Evolutionary conservation across 225 moss, liverwort and hornwort species (phyloP).

Genomic region (Neckera pumila): DNA sequence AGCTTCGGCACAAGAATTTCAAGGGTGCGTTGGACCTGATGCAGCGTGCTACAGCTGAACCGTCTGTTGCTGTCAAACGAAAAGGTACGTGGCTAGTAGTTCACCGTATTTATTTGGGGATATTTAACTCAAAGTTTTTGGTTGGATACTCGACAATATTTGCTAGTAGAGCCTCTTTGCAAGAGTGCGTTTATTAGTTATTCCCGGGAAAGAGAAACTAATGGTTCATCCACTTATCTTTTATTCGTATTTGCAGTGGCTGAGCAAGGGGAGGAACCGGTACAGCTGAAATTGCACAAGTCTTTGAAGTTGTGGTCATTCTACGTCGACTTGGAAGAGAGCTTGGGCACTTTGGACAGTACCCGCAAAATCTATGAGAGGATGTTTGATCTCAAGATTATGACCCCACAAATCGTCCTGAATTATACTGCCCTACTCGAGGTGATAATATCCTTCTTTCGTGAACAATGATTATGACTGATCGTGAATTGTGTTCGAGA

Average conservation of each 20-base stretch:
- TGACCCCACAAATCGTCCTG: conserved; percentile 86
- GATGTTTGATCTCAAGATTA: conserved; percentile 86
- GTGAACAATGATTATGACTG: not conserved
- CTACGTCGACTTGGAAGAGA: conserved; percentile 93
- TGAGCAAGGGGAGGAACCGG: conserved; percentile 74
- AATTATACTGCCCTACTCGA: conserved; percentile 87
- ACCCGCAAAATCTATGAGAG: conserved; percentile 81
- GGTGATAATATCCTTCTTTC: conserved; percentile 27
- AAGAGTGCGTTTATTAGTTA: not conserved
- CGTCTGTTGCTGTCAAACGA: conserved; percentile 63
- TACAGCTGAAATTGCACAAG: conserved; percentile 72
- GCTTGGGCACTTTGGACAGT: conserved; percentile 71
- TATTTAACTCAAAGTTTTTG: not conserved
- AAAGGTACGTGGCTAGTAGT: conserved; percentile 33
- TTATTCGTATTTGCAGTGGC: conserved; percentile 41
- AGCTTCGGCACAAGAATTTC: conserved; percentile 79
- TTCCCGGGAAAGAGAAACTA: not conserved
- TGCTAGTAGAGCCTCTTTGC: not conserved
- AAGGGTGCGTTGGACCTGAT: conserved; percentile 80
- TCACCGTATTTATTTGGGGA: not conserved
- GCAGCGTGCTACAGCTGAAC: conserved; percentile 90
- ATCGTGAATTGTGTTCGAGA: not conserved
- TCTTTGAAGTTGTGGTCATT: conserved; percentile 93
- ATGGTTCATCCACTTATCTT: not conserved
- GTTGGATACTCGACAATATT: not conserved